Conservation (phyloP, 2,329 filamentous ascomycete genomes). For the Cadophora luteo-olivacea region DNA sequence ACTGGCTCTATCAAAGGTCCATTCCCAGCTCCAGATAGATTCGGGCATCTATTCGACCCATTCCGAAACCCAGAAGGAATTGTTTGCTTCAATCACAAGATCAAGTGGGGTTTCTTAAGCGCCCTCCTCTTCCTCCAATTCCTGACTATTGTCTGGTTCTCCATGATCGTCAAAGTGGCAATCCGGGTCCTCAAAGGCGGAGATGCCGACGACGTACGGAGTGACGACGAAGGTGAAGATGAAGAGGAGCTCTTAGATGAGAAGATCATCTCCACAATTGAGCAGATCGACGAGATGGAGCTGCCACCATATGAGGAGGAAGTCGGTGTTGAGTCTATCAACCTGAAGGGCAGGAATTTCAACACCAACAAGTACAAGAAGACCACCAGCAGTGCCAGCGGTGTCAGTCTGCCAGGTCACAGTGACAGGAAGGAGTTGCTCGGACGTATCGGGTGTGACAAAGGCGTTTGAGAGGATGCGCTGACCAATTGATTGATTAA, state of each 20-base stretch:
- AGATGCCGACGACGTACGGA: conserved; percentile 83
- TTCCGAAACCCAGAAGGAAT: conserved; percentile 74
- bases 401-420: conserved; percentile 44
- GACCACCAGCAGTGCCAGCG: conserved; percentile 39
- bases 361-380: conserved; percentile 41
- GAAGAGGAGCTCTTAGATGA: conserved; percentile 60
- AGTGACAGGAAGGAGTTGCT: conserved; percentile 45
- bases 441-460: conserved; percentile 46
- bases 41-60: conserved; percentile 73
- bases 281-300: conserved; percentile 29
- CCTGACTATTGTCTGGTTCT: conserved; percentile 87
- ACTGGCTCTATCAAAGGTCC: conserved; percentile 62
- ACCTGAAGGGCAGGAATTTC: conserved; percentile 58
- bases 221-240: conserved; percentile 81
- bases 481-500: not conserved
- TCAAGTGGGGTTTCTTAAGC: conserved; percentile 79
- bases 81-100: conserved; percentile 78
- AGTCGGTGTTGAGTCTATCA: conserved; percentile 74
- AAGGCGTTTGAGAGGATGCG: conserved; percentile 37
- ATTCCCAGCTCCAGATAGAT: conserved; percentile 55
- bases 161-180: conserved; percentile 85
- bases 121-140: conserved; percentile 80
- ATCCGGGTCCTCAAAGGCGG: conserved; percentile 78
- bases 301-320: conserved; percentile 70
- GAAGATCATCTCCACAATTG: conserved; percentile 25